A percentile compares a stretch with the other conserved stretches of the same genome.
Conservation (phyloP, 768 basidiomycete genomes). For the Hortiboletus flavorubellus region DNA sequence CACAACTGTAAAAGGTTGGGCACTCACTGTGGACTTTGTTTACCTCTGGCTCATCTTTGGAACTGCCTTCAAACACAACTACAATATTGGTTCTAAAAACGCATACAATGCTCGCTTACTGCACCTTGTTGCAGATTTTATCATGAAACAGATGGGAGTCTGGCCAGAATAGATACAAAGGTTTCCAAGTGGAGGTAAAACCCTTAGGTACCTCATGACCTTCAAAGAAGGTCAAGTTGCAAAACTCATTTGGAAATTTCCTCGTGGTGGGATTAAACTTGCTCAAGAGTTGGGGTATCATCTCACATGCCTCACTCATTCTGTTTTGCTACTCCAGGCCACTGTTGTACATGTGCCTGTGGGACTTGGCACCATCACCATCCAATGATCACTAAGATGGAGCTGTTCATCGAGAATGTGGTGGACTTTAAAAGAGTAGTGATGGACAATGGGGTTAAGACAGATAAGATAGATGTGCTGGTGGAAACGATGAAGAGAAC, state of each 20-base stretch:
- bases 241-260: background rate
- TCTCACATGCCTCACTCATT: background rate
- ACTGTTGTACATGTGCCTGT: background rate
- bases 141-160: background rate
- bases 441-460: too few relatives aligned
- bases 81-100: background rate
- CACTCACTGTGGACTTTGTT: background rate
- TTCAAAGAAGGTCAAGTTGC: background rate
- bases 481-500: too few relatives aligned
- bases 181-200: background rate
- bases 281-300: background rate
- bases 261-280: background rate
- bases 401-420: too few relatives aligned
- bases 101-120: background rate
- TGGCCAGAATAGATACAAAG: background rate
- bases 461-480: too few relatives aligned
- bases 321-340: background rate
- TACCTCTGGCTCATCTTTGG: background rate
- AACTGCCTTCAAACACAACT: background rate
- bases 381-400: too few relatives aligned
- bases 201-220: background rate
- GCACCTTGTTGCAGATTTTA: background rate
- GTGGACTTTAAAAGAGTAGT: too few relatives aligned
- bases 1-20: background rate
- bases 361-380: too few relatives aligned